Conservation (phyloP, 306 rosid species). For the Quercus engelmannii region DNA sequence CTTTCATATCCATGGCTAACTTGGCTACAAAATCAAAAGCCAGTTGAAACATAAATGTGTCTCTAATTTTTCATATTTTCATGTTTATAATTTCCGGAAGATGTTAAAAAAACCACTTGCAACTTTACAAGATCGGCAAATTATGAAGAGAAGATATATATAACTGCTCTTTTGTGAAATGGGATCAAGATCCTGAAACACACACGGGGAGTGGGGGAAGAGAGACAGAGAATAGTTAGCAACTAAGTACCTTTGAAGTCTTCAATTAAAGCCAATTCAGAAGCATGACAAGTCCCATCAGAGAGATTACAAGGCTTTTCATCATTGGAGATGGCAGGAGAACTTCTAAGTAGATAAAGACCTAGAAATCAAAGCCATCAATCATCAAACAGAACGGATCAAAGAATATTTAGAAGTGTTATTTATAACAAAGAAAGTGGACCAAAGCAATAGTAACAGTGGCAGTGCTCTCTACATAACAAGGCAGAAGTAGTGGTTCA, state of each 20-base stretch:
- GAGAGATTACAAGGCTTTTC: constrained; percentile 17
- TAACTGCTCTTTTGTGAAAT: background rate
- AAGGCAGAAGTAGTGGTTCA: constrained; percentile 3
- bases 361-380: constrained; percentile 35
- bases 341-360: constrained; percentile 32
- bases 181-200: background rate
- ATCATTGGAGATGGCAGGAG: constrained; percentile 20
- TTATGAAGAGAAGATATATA: background rate
- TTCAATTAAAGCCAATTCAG: constrained; percentile 13
- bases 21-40: background rate
- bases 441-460: background rate
- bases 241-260: constrained; percentile 22
- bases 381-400: constrained; percentile 23
- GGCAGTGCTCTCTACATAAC: background rate
- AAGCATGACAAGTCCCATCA: constrained; percentile 19
- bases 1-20: background rate
- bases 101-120: background rate
- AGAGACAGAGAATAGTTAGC: background rate
- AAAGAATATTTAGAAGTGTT: background rate
- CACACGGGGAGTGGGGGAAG: background rate
- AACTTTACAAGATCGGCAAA: background rate
- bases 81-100: background rate
- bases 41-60: background rate
- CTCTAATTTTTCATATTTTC: background rate
- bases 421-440: background rate